phyloP scores from a whole-genome alignment of 2,329 filamentous ascomycete species.

The Ophiostoma ulmi region DNA sequence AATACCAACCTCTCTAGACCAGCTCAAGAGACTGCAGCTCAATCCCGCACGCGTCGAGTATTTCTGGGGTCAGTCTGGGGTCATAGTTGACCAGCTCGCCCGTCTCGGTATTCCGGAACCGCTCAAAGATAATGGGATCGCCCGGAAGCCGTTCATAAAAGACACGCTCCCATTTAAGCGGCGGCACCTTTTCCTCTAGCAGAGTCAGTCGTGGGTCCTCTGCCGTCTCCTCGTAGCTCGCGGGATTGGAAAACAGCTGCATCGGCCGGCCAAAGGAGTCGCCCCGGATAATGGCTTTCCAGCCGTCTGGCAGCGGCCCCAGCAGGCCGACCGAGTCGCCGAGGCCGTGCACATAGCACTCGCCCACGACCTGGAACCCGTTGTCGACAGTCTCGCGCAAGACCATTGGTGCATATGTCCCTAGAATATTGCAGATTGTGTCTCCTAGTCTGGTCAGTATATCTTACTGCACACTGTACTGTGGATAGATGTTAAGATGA shows the following conservation, averaged over 20 bases:
- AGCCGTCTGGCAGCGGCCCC: constrained; percentile 15
- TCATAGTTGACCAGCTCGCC: constrained; percentile 18
- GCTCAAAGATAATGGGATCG: constrained; percentile 15
- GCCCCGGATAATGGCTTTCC: constrained; percentile 14
- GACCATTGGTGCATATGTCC: constrained; percentile 13
- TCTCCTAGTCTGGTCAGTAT: constrained; percentile 13
- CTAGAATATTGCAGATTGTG: constrained; percentile 13
- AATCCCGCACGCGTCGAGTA: neutral
- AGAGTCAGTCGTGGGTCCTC: constrained; percentile 14
- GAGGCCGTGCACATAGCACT: constrained; percentile 18
- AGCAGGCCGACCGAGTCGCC: constrained; percentile 13
- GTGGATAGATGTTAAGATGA: neutral
- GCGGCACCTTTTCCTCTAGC: neutral
- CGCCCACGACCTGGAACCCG: constrained; percentile 16
- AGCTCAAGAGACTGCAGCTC: neutral
- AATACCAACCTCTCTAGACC: neutral
- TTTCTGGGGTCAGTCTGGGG: constrained; percentile 12
- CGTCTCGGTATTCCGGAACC: constrained; percentile 14
- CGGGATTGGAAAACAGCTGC: constrained; percentile 8
- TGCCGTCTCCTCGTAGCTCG: neutral
- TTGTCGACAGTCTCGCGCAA: constrained; percentile 9
- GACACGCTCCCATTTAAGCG: neutral
- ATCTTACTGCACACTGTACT: neutral
- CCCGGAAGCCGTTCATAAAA: constrained; percentile 9
- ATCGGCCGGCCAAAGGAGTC: constrained; percentile 10